Evolutionary conservation across 2,329 filamentous ascomycete genomes (phyloP), one percentile per base, ranked within the genome.

Genomic region (Diplodia intermedia): DNA sequence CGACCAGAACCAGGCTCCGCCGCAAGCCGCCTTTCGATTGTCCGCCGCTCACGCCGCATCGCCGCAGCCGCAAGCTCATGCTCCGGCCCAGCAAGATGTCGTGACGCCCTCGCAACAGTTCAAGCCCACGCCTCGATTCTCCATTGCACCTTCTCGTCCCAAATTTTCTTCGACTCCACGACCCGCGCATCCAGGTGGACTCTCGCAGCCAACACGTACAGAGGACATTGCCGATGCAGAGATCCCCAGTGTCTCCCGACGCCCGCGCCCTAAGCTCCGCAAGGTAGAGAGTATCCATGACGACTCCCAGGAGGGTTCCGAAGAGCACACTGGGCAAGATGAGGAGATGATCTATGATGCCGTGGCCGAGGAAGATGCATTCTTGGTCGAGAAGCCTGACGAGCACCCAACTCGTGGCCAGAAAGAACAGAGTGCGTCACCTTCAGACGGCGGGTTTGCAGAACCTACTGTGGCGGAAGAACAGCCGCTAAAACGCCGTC

Each of bases 261-360:
- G 18, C 31, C 65, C 70, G 9, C 73, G 71, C 43, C 72, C 33
- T 6, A 73, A 69, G 36, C 60, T 76, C 2, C 69, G 71, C n/a
- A 71, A 72, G 31, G 71, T 76, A 2, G 78, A 79, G 57, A 79
- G 76, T 56, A 79, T 79, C 55, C 73, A 78, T 14, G 74, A 74
- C 26, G 66, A 65, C 5, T 74, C 73, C 3, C 74, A 76, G 57
- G 72, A 71, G 8, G 53, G 33, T 55, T 66, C 18, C 26, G 38
- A 65, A 26, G 63, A 63, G 0, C 57, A 61, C 20, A 68, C 70
- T 9, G 62, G 67, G 14, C 69, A 69, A 20, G 75, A 76, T 18
- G 72, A 74, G 15, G 75, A 77, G 31, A 73, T 78, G 20, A 72
- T 79, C 36, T 77, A 75, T 23, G 57, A 56, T 12, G 23, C 26